Base-by-base conservation (phyloP, 2,329 filamentous ascomycete genomes). In the Alternaria incomplexa region DNA sequence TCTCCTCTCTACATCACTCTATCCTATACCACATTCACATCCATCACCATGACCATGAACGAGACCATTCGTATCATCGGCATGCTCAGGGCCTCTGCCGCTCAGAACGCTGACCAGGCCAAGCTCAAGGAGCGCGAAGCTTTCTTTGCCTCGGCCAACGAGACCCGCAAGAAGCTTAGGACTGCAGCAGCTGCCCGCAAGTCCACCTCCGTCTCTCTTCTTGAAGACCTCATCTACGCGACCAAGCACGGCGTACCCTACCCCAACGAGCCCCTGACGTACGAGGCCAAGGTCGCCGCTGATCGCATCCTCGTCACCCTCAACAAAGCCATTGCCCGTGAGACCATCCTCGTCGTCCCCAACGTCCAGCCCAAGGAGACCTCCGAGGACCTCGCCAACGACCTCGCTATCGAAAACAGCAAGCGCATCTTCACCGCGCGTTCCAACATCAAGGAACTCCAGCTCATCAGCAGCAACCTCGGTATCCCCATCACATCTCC, bases 51-150 rank as follows among this genome's bases (percentile, higher is more conserved):
- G 62, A 67, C 48, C 40, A 76, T 76, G 73, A 52, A 65, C 46
- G 72, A 77, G 53, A 57, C 64, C 13, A 53, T 58, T 60, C 67
- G 70, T 58, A 66, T 74, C 36, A 65, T 72, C 30, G 62, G 25
- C 46, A 64, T 77, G 67, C 66, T 75, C 43, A 67, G 67, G 64
- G 66, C 67, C 55, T 73, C 72, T 60, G 63, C 67, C 44, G 65
- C 67, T 26, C 63, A 70, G 53, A 69, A 58, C 53, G 62, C 68
- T 70, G 58, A 71, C 56, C n/a, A 62, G 56, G 56, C 67, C 57
- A 70, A 76, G 66, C n/a, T 48, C 43, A 52, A 64, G 45, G 47
- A 64, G 12, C 40, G 58, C 44, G 40, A 62, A 48, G 51, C 22
- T 44, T 58, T 61, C 22, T 47, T 62, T 22, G 46, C 28, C 22